Evolutionary conservation across 1,284 basidiomycete genomes (phyloP).

Genomic region (Amylostereum chailletii): DNA sequence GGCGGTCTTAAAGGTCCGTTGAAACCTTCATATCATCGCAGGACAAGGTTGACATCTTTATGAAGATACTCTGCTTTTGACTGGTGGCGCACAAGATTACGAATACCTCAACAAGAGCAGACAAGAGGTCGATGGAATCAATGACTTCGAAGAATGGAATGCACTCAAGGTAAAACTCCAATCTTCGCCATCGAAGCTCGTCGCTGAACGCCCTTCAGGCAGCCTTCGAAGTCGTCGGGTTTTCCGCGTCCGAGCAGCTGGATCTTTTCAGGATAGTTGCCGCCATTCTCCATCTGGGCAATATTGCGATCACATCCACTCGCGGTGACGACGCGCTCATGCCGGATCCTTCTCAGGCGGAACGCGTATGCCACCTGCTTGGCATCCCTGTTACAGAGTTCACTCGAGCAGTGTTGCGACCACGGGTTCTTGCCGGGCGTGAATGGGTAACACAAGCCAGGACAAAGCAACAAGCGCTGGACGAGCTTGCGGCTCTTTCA

Average conservation of each 20-base stretch:
- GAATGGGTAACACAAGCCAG: constrained; percentile 97
- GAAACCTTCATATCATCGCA: neutral
- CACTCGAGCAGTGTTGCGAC: constrained; percentile 79
- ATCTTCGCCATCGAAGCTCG: neutral
- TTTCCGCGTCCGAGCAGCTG: constrained; percentile 77
- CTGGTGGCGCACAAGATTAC: constrained; percentile 75
- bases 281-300: constrained; percentile 92
- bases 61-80: constrained; percentile 69
- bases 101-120: constrained; percentile 89
- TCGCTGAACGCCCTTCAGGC: constrained; percentile 29
- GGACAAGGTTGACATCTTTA: constrained; percentile 6
- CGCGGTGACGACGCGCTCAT: constrained; percentile 87
- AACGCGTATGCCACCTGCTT: constrained; percentile 89
- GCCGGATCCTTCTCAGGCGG: constrained; percentile 73
- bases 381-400: constrained; percentile 90
- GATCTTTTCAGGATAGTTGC: constrained; percentile 94
- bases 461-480: constrained; percentile 86
- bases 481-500: constrained; percentile 88
- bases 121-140: constrained; percentile 89
- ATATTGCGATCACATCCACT: constrained; percentile 79
- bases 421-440: constrained; percentile 87
- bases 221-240: constrained; percentile 84
- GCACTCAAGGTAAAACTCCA: constrained; percentile 52
- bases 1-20: constrained; percentile 54
- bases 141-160: constrained; percentile 88